These are phyloP conservation scores for Dryas alaskensis DNA, from an alignment of 306 rosid species.

Conservation along the genomic window DNA sequence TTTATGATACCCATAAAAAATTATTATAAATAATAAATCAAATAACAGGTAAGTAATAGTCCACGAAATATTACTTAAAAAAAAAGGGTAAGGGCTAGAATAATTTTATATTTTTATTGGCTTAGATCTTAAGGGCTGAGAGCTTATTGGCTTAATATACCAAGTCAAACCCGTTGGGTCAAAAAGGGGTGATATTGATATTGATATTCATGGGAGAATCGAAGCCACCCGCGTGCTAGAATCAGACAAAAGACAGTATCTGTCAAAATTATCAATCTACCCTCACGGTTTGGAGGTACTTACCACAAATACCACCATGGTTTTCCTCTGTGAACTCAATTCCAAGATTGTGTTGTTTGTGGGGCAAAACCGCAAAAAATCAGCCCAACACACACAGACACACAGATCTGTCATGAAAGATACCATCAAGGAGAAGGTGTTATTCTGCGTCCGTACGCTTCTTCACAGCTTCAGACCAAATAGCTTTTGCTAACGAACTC, in stretches of 20 bases:
- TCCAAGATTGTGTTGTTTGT: neutral
- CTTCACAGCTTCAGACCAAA: slow-evolving; percentile 22
- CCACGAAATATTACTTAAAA: neutral
- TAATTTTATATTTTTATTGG: neutral
- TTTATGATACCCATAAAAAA: neutral
- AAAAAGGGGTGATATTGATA: slow-evolving; percentile 8
- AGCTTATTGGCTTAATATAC: neutral
- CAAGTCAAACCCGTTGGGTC: slow-evolving; percentile 20
- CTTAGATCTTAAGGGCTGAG: neutral
- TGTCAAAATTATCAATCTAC: neutral
- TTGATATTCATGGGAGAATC: slow-evolving; percentile 10
- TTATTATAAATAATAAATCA: neutral
- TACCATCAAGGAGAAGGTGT: slow-evolving; percentile 10
- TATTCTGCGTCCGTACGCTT: slow-evolving; percentile 22
- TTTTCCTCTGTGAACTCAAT: slow-evolving; percentile 15
- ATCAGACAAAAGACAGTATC: slow-evolving; percentile 21
- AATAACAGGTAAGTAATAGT: neutral
- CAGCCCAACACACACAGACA: neutral
- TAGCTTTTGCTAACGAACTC: neutral
- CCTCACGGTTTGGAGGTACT: slow-evolving; percentile 4
- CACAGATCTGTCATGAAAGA: slow-evolving; percentile 37
- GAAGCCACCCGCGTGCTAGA: slow-evolving; percentile 32
- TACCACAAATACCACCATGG: slow-evolving; percentile 21
- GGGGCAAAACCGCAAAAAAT: slow-evolving; percentile 10
- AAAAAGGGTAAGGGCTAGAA: neutral